phyloP scores from a whole-genome alignment of 75 land plant species.

The Cunninghamia lanceolata region DNA sequence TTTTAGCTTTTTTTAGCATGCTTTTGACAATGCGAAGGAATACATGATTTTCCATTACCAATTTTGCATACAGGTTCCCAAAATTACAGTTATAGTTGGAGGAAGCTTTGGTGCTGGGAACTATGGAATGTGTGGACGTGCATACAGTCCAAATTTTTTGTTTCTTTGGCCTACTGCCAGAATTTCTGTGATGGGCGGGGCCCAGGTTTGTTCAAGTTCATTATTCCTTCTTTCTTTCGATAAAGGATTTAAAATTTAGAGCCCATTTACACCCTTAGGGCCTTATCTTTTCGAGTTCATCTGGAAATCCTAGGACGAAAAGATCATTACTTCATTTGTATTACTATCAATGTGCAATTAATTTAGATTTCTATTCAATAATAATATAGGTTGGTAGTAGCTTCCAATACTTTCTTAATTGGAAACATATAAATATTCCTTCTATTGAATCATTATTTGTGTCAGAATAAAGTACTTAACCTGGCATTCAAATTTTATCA shows the following conservation, averaged over 20 bases:
- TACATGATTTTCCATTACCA: neutral
- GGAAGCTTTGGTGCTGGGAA: slow-evolving; percentile 99
- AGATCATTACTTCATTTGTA: neutral
- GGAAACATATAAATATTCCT: neutral
- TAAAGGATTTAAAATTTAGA: slow-evolving; percentile 2
- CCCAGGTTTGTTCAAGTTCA: slow-evolving; percentile 56
- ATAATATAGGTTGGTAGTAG: neutral
- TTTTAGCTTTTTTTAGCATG: neutral
- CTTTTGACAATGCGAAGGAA: slow-evolving; percentile 1
- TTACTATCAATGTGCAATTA: neutral
- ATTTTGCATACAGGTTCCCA: slow-evolving; percentile 71
- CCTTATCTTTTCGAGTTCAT: neutral
- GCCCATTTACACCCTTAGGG: neutral
- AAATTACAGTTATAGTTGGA: slow-evolving; percentile 89
- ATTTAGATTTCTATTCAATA: neutral
- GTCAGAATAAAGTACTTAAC: neutral
- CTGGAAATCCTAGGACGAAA: neutral
- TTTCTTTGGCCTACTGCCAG: slow-evolving; percentile 99
- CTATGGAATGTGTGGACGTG: slow-evolving; percentile 99
- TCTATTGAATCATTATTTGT: neutral
- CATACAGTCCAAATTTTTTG: slow-evolving; percentile 94
- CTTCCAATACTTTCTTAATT: neutral
- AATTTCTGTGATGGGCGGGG: slow-evolving; percentile 99
- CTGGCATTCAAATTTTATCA: neutral
- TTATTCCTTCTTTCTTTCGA: neutral